Evolutionary conservation across 2,329 filamentous ascomycete genomes (phyloP).

Genomic region (Zasmidium cellare): DNA sequence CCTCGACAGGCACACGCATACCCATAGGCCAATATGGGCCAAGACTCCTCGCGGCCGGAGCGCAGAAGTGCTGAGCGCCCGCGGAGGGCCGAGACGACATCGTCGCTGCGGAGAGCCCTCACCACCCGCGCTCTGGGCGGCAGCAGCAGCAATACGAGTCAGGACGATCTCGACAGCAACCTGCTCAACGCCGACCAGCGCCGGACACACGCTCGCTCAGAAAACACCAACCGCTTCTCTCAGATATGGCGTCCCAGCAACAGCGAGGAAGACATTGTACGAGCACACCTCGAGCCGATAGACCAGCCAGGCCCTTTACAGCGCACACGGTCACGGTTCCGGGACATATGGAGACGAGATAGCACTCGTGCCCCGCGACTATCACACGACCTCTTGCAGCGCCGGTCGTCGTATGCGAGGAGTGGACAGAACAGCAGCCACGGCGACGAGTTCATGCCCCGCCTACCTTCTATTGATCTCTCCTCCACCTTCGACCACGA

Average conservation of each 20-base stretch:
- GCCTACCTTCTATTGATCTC: constrained; percentile 35
- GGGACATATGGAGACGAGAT: constrained; percentile 22
- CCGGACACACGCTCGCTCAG: not conserved
- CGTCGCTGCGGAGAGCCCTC: constrained; percentile 2
- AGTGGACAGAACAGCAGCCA: constrained; percentile 21
- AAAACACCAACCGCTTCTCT: constrained; percentile 7
- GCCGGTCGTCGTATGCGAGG: constrained; percentile 28
- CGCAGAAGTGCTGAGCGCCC: constrained; percentile 11
- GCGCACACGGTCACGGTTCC: constrained; percentile 26
- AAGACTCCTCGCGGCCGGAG: constrained; percentile 32
- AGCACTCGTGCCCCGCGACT: constrained; percentile 15
- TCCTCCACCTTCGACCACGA: constrained; percentile 37
- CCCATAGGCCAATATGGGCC: constrained; percentile 29
- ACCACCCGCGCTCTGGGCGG: not conserved
- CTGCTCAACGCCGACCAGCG: not conserved
- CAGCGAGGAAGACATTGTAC: not conserved
- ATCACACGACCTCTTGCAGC: constrained; percentile 20
- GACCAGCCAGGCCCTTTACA: constrained; percentile 15
- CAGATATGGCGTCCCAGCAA: constrained; percentile 8
- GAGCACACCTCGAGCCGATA: constrained; percentile 3
- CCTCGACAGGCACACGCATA: not conserved
- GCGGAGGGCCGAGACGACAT: constrained; percentile 1
- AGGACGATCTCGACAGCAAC: not conserved
- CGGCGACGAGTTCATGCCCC: constrained; percentile 24
- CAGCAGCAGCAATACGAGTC: not conserved